Percentiles rank a stretch among this genome's conserved stretches.
Evolutionary conservation across 257 asterid species (phyloP).

Genomic region (Jacaranda mimosifolia): DNA sequence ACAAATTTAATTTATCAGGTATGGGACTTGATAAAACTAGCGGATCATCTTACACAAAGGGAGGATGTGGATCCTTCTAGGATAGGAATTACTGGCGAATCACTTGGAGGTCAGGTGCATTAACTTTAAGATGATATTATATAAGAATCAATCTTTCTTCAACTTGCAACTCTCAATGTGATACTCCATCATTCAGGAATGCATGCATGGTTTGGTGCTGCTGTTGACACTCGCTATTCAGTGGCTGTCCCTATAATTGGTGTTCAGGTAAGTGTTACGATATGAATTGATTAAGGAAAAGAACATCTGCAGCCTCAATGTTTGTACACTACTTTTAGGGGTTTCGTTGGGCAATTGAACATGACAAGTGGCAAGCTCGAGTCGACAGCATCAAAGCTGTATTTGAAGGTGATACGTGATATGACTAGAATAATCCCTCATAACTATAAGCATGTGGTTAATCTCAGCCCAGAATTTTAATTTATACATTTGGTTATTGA

Average conservation of each 20-base stretch:
- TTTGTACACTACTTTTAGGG: slow-evolving; percentile 52
- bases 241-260: slow-evolving; percentile 93
- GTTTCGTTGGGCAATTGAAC: slow-evolving; percentile 92
- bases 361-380: slow-evolving; percentile 90
- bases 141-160: slow-evolving; percentile 22
- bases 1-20: slow-evolving; percentile 51
- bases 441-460: slow-evolving; percentile 7
- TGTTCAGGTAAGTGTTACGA: slow-evolving; percentile 68
- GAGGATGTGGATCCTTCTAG: slow-evolving; percentile 78
- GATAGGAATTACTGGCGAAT: slow-evolving; percentile 96
- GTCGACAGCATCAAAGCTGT: slow-evolving; percentile 85
- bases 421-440: slow-evolving; percentile 2
- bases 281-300: neutral
- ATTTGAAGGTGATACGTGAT: slow-evolving; percentile 69
- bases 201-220: slow-evolving; percentile 98
- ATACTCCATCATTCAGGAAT: slow-evolving; percentile 66
- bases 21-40: slow-evolving; percentile 89
- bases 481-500: slow-evolving; percentile 4
- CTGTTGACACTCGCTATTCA: slow-evolving; percentile 82
- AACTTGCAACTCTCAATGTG: slow-evolving; percentile 17
- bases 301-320: slow-evolving; percentile 26
- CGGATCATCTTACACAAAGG: slow-evolving; percentile 79
- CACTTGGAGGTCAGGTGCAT: slow-evolving; percentile 88
- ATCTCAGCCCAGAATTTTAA: neutral
- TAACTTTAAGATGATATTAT: slow-evolving; percentile 12